phyloP scores from a whole-genome alignment of 2,329 filamentous ascomycete genomes.

The Microthyrium microscopicum region DNA sequence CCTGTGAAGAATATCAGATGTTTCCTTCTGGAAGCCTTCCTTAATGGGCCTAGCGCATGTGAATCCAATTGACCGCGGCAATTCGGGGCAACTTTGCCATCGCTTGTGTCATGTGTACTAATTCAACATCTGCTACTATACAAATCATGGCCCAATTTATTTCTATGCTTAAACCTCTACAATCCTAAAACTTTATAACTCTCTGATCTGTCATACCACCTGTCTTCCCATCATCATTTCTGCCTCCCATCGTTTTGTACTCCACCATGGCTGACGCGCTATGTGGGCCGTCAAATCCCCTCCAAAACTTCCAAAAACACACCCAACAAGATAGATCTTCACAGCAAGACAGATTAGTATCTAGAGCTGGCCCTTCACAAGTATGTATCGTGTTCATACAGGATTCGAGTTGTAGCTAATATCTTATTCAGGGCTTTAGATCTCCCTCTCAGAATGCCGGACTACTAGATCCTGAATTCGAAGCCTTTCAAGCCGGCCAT shows the following conservation, averaged over 20 bases:
- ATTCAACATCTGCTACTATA: too few relatives aligned
- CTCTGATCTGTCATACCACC: background rate
- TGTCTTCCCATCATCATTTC: slow-evolving; percentile 15
- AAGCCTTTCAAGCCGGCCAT: slow-evolving; percentile 45
- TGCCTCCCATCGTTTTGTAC: slow-evolving; percentile 13
- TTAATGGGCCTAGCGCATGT: too few relatives aligned
- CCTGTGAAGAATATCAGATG: too few relatives aligned
- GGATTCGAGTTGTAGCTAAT: background rate
- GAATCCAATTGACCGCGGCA: too few relatives aligned
- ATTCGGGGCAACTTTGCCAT: too few relatives aligned
- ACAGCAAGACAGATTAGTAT: slow-evolving; percentile 53
- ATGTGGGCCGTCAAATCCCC: slow-evolving; percentile 59
- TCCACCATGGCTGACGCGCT: slow-evolving; percentile 46
- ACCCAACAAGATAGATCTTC: slow-evolving; percentile 49
- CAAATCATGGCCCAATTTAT: too few relatives aligned
- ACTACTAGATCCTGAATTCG: slow-evolving; percentile 48
- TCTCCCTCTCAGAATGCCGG: slow-evolving; percentile 38
- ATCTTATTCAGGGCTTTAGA: slow-evolving; percentile 38
- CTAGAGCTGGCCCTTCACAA: slow-evolving; percentile 37
- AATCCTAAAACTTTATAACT: too few relatives aligned
- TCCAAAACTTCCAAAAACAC: slow-evolving; percentile 59
- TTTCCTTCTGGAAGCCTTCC: too few relatives aligned
- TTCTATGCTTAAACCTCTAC: too few relatives aligned
- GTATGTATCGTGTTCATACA: slow-evolving; percentile 21
- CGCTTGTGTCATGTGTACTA: too few relatives aligned